phyloP scores from a whole-genome alignment of 2,329 filamentous ascomycete genomes.

The Cladophialophora exuberans region DNA sequence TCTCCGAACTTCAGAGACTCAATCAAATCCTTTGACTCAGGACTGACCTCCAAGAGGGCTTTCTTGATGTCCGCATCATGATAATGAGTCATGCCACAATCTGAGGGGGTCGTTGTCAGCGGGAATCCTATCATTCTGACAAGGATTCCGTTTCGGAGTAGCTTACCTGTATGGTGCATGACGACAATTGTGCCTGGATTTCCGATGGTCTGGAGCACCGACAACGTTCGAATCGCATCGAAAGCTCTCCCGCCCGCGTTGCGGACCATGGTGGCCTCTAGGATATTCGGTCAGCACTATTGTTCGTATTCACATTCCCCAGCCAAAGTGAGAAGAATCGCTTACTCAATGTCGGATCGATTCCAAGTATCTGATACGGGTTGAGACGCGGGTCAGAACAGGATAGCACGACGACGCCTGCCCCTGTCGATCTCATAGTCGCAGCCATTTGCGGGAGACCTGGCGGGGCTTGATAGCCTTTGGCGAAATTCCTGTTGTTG shows the following conservation, averaged over 20 bases:
- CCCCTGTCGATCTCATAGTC: conserved; percentile 5
- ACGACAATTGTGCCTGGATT: conserved; percentile 15
- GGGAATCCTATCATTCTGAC: background rate
- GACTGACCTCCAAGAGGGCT: conserved; percentile 9
- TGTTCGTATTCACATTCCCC: background rate
- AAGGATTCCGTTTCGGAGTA: background rate
- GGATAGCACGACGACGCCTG: conserved; percentile 16
- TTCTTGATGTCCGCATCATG: conserved; percentile 15
- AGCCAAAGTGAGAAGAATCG: background rate
- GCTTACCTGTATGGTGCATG: conserved; percentile 20
- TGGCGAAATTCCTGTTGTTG: conserved; percentile 4
- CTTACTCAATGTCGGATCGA: conserved; percentile 16
- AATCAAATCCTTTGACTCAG: conserved; percentile 8
- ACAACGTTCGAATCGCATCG: conserved; percentile 19
- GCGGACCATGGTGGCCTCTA: conserved; percentile 15
- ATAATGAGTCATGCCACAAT: conserved; percentile 20
- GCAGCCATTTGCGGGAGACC: conserved; percentile 6
- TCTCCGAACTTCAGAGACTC: conserved; percentile 12
- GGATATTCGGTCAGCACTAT: background rate
- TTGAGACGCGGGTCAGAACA: conserved; percentile 17
- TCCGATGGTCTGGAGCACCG: conserved; percentile 19
- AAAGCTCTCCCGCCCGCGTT: conserved; percentile 20
- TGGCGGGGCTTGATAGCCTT: conserved; percentile 17
- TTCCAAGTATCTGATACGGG: conserved; percentile 14
- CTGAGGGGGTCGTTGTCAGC: background rate